A percentile compares a stretch with the other conserved stretches of the same genome.
These are phyloP conservation scores for Myrica gale DNA, from an alignment of 306 rosid species.

Conservation along the genomic window DNA sequence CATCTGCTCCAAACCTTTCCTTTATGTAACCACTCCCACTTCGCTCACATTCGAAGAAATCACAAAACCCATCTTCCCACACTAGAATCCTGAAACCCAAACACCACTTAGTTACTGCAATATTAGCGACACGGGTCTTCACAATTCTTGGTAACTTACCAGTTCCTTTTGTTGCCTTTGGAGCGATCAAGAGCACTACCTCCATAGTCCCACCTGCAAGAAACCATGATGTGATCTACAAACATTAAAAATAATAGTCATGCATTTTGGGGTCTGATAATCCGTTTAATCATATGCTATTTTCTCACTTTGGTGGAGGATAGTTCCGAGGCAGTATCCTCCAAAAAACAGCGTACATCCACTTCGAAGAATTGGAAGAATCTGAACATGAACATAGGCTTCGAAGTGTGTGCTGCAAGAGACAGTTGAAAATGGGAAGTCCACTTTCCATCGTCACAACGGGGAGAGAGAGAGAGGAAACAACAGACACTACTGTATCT, in stretches of 20 bases:
- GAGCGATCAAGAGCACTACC: conserved; percentile 72
- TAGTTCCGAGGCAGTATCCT: conserved; percentile 75
- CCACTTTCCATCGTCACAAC: conserved; percentile 62
- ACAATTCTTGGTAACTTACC: conserved; percentile 42
- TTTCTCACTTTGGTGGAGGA: conserved; percentile 81
- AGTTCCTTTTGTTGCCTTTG: conserved; percentile 87
- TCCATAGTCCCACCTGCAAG: conserved; percentile 86
- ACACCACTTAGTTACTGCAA: background rate
- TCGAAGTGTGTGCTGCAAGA: conserved; percentile 74
- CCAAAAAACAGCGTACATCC: conserved; percentile 93
- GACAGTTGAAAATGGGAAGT: conserved; percentile 67
- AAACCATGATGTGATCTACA: conserved; percentile 8
- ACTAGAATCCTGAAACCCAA: conserved; percentile 71
- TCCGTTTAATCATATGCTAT: background rate
- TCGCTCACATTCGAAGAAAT: conserved; percentile 70
- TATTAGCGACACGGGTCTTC: background rate
- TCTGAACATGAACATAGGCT: conserved; percentile 53
- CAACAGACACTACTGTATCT: no score
- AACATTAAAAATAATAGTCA: conserved; percentile 8
- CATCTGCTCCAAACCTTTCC: conserved; percentile 70
- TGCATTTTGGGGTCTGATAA: background rate
- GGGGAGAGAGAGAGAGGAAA: conserved; percentile 15
- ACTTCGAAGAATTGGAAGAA: conserved; percentile 64
- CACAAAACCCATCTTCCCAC: conserved; percentile 98
- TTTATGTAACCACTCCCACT: conserved; percentile 47